phyloP scores from a whole-genome alignment of 352 stramenopile species.

The Thraustochytrium striatum region DNA sequence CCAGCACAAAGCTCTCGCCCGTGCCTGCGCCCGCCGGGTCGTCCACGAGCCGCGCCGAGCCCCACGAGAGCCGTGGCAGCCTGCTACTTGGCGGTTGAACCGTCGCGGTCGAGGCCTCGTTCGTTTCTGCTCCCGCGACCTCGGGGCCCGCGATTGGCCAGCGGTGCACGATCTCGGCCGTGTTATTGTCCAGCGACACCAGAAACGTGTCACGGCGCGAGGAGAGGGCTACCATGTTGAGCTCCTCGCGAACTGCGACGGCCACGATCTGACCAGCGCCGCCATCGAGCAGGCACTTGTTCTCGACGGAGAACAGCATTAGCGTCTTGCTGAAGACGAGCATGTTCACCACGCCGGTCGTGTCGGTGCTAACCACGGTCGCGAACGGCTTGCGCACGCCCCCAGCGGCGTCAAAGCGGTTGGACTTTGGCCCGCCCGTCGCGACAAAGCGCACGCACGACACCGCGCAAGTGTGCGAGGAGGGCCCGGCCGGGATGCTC shows the following conservation, averaged over 20 bases:
- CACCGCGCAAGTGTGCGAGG: slow-evolving; percentile 65
- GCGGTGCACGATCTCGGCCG: slow-evolving; percentile 86
- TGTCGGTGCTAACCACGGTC: slow-evolving; percentile 60
- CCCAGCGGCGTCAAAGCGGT: slow-evolving; percentile 8
- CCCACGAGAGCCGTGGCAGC: slow-evolving; percentile 87
- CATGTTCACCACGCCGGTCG: slow-evolving; percentile 84
- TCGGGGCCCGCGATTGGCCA: no score
- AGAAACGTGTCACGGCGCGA: slow-evolving; percentile 89
- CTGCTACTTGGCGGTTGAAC: background rate
- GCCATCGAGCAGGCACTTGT: slow-evolving; percentile 88
- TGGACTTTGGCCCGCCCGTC: background rate
- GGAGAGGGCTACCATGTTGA: slow-evolving; percentile 64
- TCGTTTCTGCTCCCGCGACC: no score
- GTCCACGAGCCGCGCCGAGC: slow-evolving; percentile 79
- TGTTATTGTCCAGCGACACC: slow-evolving; percentile 82
- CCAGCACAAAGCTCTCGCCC: slow-evolving; percentile 82
- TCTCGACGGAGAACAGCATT: slow-evolving; percentile 88
- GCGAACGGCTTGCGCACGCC: slow-evolving; percentile 50
- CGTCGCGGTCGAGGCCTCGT: background rate
- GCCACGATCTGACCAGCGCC: slow-evolving; percentile 75
- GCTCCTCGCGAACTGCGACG: slow-evolving; percentile 52
- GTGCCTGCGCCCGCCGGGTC: no score
- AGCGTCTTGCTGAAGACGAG: slow-evolving; percentile 82
- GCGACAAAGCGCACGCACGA: slow-evolving; percentile 54
- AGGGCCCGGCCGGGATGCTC: slow-evolving; percentile 76